Percentiles rank a stretch among this genome's conserved stretches.
These are phyloP conservation scores for Zopfochytrium polystomum DNA, from an alignment of 371 early-diverging fungal genomes.

Conservation along the genomic window DNA sequence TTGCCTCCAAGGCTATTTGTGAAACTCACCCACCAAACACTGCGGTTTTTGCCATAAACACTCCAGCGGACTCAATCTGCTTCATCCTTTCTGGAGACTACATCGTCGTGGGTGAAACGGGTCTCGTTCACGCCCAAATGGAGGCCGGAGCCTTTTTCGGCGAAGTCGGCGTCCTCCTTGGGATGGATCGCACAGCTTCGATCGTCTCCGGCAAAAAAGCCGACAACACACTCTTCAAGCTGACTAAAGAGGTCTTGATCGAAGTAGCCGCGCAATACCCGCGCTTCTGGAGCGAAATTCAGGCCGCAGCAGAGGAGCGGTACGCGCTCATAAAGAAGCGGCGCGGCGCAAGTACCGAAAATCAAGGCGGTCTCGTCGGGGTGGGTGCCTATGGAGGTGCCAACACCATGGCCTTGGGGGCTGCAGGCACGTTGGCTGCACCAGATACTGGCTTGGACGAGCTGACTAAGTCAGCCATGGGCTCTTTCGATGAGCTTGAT, in stretches of 20 bases:
- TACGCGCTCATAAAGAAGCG: conserved; percentile 9
- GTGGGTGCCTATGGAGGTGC: no score
- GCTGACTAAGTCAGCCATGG: not conserved
- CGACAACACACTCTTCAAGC: conserved; percentile 17
- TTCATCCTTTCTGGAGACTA: conserved; percentile 38
- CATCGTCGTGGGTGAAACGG: conserved; percentile 27
- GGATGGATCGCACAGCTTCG: conserved; percentile 15
- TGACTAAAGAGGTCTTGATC: conserved; percentile 17
- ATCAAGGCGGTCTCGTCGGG: no score
- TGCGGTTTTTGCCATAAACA: conserved; percentile 27
- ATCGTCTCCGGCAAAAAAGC: conserved; percentile 24
- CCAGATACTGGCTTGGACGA: not conserved
- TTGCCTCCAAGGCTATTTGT: conserved; percentile 24
- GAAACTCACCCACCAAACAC: conserved; percentile 15
- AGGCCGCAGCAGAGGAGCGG: conserved; percentile 17
- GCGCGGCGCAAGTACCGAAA: not conserved
- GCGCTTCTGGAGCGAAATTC: not conserved
- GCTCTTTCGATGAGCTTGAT: not conserved
- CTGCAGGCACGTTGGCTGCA: conserved; percentile 23
- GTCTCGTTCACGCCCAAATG: conserved; percentile 38
- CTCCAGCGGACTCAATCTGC: conserved; percentile 35
- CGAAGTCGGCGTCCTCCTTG: conserved; percentile 23
- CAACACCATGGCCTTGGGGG: conserved; percentile 28
- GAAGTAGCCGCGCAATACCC: conserved; percentile 1
- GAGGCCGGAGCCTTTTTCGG: conserved; percentile 27